phyloP scores from a whole-genome alignment of 2,329 filamentous ascomycete genomes.

The Lachnellula cervina region DNA sequence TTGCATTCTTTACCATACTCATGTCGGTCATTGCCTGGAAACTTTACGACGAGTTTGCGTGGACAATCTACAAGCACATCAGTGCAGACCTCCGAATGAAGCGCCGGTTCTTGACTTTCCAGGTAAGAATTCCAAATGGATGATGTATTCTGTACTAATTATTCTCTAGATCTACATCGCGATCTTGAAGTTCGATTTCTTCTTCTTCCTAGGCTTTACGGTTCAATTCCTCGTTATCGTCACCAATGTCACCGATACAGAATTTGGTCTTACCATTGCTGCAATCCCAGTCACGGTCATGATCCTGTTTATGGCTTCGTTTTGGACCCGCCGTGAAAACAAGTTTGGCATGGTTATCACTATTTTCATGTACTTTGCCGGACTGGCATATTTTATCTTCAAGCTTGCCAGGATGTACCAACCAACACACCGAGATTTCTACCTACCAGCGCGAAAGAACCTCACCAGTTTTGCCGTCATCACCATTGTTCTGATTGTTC shows the following conservation, averaged over 20 bases:
- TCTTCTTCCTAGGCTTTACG: constrained; percentile 99
- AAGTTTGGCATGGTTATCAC: constrained; percentile 69
- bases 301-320: constrained; percentile 80
- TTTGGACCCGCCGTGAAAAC: constrained; percentile 79
- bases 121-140: constrained; percentile 52
- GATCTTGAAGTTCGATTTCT: constrained; percentile 97
- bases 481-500: constrained; percentile 80
- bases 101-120: constrained; percentile 90
- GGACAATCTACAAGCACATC: constrained; percentile 99
- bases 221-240: constrained; percentile 97
- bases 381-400: constrained; percentile 93
- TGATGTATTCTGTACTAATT: constrained; percentile 9
- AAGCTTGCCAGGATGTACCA: constrained; percentile 96
- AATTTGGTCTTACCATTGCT: constrained; percentile 81
- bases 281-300: constrained; percentile 88
- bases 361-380: constrained; percentile 83
- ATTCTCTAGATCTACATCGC: constrained; percentile 85
- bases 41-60: constrained; percentile 96
- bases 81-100: constrained; percentile 96
- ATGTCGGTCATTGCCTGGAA: constrained; percentile 85
- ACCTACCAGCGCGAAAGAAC: constrained; percentile 74
- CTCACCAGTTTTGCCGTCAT: constrained; percentile 92
- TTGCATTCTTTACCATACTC: constrained; percentile 67
- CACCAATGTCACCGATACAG: constrained; percentile 59
- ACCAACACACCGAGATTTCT: constrained; percentile 51